Base-by-base conservation (phyloP, 2,329 filamentous ascomycete species). In the Cercospora sp. region DNA sequence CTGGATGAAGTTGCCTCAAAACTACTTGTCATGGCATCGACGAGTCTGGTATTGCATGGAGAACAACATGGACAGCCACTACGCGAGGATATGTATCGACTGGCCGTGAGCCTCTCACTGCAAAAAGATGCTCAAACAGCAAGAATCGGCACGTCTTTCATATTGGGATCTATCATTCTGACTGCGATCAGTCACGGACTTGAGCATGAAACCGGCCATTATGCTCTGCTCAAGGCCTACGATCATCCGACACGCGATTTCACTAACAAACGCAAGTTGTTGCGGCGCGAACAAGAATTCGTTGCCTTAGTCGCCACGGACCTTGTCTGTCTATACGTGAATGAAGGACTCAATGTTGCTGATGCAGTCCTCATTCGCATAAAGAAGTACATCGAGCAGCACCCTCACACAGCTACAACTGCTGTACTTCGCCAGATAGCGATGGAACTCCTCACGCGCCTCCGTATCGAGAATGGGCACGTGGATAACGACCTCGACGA, bases 1-100 rank as follows among this genome's bases (percentile, higher is more conserved):
- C 30, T 66, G 13, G 6, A 40, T 24, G 57, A 66, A 28, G 57
- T 66, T 6, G 45, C 58, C 43, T 61, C 64, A 5, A 66, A 61
- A 43, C 45, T 66, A 3, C 45, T 58, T 6, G 21, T 10, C 43
- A 53, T 66, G 57, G 57, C 40, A 5, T 37, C 28, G 10, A 61
- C 24, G 24, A 24, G 24, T 24, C 24, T 24, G 24, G 24, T 24
- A 24, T 24, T 24, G 24, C 24, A 24, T 24, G 24, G 24, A 24
- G 24, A 24, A 24, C 24, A 24, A 24, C 24, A 26, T 13, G 40
- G 21, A 26, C 9, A 61, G 21, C 57, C 0, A 13, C 64, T 61
- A 0, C 58, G 13, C 9, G 30, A 53, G 28, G 16, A 26, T 0
- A 9, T 66, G 18, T 53, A 8, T 28, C 40, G 16, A 43, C 49